phyloP scores from a whole-genome alignment of 2,329 filamentous ascomycete genomes.

The Colletotrichum sp. region DNA sequence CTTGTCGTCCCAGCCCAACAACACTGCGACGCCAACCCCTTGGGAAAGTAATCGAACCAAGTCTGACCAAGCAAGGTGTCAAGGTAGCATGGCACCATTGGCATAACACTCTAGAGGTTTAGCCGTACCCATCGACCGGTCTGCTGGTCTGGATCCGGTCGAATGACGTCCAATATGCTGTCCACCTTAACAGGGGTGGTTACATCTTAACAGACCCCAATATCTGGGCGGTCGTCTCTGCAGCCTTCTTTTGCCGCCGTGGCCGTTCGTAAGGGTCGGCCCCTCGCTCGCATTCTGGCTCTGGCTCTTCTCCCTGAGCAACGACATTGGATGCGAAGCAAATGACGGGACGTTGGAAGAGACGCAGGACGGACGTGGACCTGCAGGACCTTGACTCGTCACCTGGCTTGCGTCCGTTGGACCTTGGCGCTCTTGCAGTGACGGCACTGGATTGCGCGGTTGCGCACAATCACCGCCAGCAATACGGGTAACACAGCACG shows the following conservation, averaged over 20 bases:
- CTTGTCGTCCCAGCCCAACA: background rate
- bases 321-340: background rate
- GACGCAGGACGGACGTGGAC: background rate
- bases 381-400: conserved; percentile 15
- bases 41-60: background rate
- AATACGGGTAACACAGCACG: background rate
- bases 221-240: background rate
- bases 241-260: background rate
- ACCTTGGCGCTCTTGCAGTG: conserved; percentile 3
- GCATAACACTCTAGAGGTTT: background rate
- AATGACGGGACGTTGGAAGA: background rate
- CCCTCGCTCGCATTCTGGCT: background rate
- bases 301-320: background rate
- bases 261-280: background rate
- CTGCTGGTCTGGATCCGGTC: background rate
- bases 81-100: background rate
- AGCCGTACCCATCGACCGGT: background rate
- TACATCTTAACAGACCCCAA: background rate
- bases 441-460: conserved; percentile 16
- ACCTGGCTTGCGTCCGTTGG: conserved; percentile 15
- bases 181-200: background rate
- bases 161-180: conserved; percentile 6
- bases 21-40: background rate
- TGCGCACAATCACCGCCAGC: background rate
- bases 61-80: background rate